Evolutionary conservation across 2,329 filamentous ascomycete genomes (phyloP).

Genomic region (Zasmidium angulare): DNA sequence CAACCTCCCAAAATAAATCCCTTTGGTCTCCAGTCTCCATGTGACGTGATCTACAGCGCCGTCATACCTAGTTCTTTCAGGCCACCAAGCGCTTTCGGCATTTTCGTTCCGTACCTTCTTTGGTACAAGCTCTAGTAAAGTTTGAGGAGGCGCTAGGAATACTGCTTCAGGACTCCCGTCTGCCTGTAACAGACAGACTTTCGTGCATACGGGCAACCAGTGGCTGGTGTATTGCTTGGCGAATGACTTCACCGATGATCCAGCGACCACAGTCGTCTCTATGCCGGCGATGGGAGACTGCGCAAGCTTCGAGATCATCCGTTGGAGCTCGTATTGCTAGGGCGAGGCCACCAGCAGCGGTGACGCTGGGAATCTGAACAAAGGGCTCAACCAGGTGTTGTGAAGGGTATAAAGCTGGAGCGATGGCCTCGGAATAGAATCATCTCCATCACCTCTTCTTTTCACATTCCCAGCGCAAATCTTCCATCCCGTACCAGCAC

Average conservation of each 20-base stretch:
- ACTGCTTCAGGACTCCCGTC: not conserved
- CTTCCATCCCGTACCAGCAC: not conserved
- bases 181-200: no score
- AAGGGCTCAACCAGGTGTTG: not conserved
- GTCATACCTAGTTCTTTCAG: not conserved
- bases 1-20: not conserved
- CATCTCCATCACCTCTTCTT: not conserved
- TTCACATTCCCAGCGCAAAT: not conserved
- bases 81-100: not conserved
- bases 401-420: not conserved
- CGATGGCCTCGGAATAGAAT: not conserved
- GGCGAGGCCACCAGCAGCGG: not conserved
- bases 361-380: not conserved
- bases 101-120: not conserved
- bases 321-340: not conserved
- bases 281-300: no score
- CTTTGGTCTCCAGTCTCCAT: not conserved
- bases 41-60: not conserved
- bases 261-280: not conserved
- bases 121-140: not conserved
- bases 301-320: not conserved
- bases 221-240: not conserved
- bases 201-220: not conserved
- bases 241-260: not conserved
- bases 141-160: not conserved